Base-by-base conservation (phyloP, 495 filamentous ascomycete species). In the Stereocaulon alpinum region DNA sequence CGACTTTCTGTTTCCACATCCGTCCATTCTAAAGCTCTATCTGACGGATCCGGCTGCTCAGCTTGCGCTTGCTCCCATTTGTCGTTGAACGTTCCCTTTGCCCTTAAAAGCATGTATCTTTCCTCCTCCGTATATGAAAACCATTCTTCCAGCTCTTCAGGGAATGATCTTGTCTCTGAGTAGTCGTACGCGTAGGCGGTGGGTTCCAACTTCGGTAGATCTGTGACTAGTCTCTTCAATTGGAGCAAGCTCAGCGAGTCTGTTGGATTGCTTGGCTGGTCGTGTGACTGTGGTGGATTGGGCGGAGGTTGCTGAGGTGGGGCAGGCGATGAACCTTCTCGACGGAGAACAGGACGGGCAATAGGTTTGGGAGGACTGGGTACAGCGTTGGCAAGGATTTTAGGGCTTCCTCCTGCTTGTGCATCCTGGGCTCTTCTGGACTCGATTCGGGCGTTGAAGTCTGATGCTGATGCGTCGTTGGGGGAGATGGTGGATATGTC, bases 71-170 rank as follows among this genome's bases (percentile, higher is more conserved):
- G 70, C 41, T 63, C 65, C 84, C 84, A 88, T 64, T 80, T 76
- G 60, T 78, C 77, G 51, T 88, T 77, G 66, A 94, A 96, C 4
- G 82, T 83, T 27, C 80, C 71, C 65, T 87, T 88, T 40, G 86
- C 83, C 41, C 81, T 76, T 44, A 84, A 76, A 51, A 93, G 71
- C 75, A 80, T 77, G 47, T 71, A 74, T 48, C 87, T 80, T 59
- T 89, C 87, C 70, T 87, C 89, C 60, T 91, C 87, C 49, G 74
- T 78, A 72, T 98, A 97, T 50, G 83, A 79, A 70, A 98, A 98
- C 92, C 91, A 97, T 72, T 97, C 93, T 64, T 96, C 88, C 22
- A 97, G 75, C 74, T 98, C 93, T 58, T 93, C 90, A 9, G 84
- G 79, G 61, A 94, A 85, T 2, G 83, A 76, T 43, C 89, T 82